phyloP scores from a whole-genome alignment of 2,329 filamentous ascomycete species.

The Phialemoniopsis sp. region DNA sequence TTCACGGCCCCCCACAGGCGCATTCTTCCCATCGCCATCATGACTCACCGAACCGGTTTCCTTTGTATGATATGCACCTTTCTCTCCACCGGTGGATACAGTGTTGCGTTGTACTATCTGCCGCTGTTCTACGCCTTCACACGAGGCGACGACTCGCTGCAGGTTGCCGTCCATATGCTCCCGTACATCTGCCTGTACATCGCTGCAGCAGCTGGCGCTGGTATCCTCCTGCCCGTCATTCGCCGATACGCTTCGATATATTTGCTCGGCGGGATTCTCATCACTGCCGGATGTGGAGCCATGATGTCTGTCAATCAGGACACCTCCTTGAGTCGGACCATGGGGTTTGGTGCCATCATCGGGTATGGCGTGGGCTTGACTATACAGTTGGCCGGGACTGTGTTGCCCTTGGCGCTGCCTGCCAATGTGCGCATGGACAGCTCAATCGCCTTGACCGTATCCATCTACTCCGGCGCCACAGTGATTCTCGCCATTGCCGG shows the following conservation, averaged over 20 bases:
- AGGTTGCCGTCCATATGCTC: conserved; percentile 34
- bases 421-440: conserved; percentile 22
- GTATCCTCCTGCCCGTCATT: conserved; percentile 27
- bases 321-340: too few species aligned
- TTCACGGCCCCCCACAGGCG: conserved; percentile 36
- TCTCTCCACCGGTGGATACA: conserved; percentile 31
- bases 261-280: conserved; percentile 18
- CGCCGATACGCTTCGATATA: conserved; percentile 31
- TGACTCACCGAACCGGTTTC: conserved; percentile 33
- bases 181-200: conserved; percentile 36
- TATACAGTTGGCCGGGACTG: conserved; percentile 23
- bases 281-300: conserved; percentile 17
- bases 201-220: conserved; percentile 20
- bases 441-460: conserved; percentile 25
- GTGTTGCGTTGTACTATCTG: conserved; percentile 44
- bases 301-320: too few species aligned
- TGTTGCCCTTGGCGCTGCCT: too few species aligned
- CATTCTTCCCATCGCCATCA: conserved; percentile 37
- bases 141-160: conserved; percentile 31
- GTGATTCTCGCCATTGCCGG: conserved; percentile 20
- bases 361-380: conserved; percentile 24
- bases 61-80: too few species aligned
- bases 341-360: conserved; percentile 23
- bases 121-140: conserved; percentile 52
- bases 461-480: conserved; percentile 22